Percentiles rank a stretch among this genome's conserved stretches.
Conservation (phyloP, 2,329 filamentous ascomycete species). For the Fusarium sp. region DNA sequence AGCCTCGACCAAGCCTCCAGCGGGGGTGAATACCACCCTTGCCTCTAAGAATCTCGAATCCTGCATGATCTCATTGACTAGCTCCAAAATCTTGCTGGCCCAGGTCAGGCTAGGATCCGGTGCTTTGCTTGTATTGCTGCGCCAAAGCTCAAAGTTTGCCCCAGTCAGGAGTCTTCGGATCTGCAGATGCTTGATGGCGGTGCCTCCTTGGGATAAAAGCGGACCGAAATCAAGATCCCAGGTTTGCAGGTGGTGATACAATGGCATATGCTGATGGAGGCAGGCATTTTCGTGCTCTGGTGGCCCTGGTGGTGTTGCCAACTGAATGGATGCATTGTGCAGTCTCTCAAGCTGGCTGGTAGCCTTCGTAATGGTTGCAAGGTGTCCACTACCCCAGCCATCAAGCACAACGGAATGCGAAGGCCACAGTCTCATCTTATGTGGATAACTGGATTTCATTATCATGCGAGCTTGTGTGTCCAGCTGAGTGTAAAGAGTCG, state of each 20-base stretch:
- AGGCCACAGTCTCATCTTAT: neutral
- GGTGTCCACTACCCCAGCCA: neutral
- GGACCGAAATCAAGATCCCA: constrained; percentile 1
- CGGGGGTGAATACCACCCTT: neutral
- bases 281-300: too few species aligned
- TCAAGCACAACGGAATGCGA: neutral
- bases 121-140: neutral
- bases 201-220: neutral
- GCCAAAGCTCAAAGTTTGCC: neutral
- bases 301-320: too few species aligned
- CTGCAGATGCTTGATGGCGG: neutral
- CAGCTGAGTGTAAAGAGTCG: constrained; percentile 3
- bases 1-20: constrained; percentile 4
- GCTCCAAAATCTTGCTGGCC: neutral
- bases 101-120: neutral
- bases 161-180: constrained; percentile 1
- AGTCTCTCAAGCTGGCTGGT: constrained; percentile 1
- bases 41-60: neutral
- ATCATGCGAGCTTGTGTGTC: constrained; percentile 12
- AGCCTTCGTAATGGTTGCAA: neutral
- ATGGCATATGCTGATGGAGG: neutral
- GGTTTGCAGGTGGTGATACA: neutral
- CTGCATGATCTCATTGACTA: neutral
- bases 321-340: neutral
- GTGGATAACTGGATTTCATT: neutral